Conservation (phyloP, 208 protist genomes). For the Leptomonas seymouri region DNA sequence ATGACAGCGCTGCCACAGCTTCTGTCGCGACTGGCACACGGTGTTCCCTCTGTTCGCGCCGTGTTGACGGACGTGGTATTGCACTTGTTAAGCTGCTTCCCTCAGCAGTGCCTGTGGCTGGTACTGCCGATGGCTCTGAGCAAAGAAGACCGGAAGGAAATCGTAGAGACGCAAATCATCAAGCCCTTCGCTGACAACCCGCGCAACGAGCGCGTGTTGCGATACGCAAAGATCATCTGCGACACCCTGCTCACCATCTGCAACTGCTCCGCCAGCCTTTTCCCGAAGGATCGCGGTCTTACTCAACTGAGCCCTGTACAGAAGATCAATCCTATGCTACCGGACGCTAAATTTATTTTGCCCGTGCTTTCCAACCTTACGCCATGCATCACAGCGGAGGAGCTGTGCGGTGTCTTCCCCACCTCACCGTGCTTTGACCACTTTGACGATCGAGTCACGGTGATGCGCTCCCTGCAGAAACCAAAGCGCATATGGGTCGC, state of each 20-base stretch:
- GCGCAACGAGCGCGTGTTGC: conserved; percentile 40
- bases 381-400: conserved; percentile 43
- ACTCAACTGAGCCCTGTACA: conserved; percentile 63
- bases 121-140: conserved; percentile 82
- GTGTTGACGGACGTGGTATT: conserved; percentile 72
- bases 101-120: conserved; percentile 89
- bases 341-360: conserved; percentile 53
- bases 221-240: conserved; percentile 62
- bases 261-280: conserved; percentile 49
- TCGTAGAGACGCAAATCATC: conserved; percentile 56
- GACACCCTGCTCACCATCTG: conserved; percentile 79
- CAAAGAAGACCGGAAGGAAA: conserved; percentile 46
- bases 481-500: conserved; percentile 92
- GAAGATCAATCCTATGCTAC: conserved; percentile 53
- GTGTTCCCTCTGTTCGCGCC: conserved; percentile 43
- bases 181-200: conserved; percentile 41
- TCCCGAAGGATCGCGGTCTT: conserved; percentile 47
- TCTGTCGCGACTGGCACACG: conserved; percentile 89
- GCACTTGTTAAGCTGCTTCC: conserved; percentile 68
- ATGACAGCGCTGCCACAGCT: conserved; percentile 88
- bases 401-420: conserved; percentile 49
- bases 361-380: conserved; percentile 78
- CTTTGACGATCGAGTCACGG: conserved; percentile 70
- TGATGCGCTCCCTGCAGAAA: conserved; percentile 93
- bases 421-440: conserved; percentile 62